These are phyloP conservation scores for Beta macrorhiza DNA, from an alignment of 179 eudicot species.

Conservation along the genomic window DNA sequence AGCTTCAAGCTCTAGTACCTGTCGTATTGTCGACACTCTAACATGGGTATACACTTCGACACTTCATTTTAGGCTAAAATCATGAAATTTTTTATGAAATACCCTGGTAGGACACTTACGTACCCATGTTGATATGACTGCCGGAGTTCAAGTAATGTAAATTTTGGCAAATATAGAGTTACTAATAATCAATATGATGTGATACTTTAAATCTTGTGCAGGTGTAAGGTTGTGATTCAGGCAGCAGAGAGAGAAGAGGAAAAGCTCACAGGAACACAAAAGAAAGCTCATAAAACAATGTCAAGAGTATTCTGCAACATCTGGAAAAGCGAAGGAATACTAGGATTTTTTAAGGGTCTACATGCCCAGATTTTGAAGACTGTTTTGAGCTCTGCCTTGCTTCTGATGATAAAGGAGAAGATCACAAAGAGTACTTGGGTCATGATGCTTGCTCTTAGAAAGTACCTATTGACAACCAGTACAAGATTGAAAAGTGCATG, in stretches of 20 bases:
- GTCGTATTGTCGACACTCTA: no score
- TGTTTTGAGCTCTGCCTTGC: constrained; percentile 79
- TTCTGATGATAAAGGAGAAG: constrained; percentile 89
- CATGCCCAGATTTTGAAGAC: constrained; percentile 88
- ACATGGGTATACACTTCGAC: no score
- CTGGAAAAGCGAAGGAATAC: constrained; percentile 68
- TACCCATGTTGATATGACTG: no score
- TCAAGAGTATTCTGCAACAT: constrained; percentile 52
- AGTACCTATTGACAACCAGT: constrained; percentile 36
- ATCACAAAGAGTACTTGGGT: constrained; percentile 72
- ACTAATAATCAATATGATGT: no score
- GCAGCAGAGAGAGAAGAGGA: constrained; percentile 63
- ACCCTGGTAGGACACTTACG: no score
- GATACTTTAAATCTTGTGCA: constrained; percentile 23
- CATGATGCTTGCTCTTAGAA: constrained; percentile 63
- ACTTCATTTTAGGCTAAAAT: no score
- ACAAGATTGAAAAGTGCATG: constrained; percentile 57
- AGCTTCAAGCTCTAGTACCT: no score
- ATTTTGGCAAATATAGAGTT: background rate
- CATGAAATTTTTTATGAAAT: no score
- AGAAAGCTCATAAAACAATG: constrained; percentile 51
- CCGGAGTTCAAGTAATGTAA: no score
- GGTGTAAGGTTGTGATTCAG: constrained; percentile 90
- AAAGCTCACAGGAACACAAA: constrained; percentile 25
- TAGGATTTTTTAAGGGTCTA: constrained; percentile 75